A percentile compares a stretch with the other conserved stretches of the same genome.
These are phyloP conservation scores for Cyclotella choctawhatcheeana DNA, from an alignment of 108 stramenopile genomes.

Conservation along the genomic window DNA sequence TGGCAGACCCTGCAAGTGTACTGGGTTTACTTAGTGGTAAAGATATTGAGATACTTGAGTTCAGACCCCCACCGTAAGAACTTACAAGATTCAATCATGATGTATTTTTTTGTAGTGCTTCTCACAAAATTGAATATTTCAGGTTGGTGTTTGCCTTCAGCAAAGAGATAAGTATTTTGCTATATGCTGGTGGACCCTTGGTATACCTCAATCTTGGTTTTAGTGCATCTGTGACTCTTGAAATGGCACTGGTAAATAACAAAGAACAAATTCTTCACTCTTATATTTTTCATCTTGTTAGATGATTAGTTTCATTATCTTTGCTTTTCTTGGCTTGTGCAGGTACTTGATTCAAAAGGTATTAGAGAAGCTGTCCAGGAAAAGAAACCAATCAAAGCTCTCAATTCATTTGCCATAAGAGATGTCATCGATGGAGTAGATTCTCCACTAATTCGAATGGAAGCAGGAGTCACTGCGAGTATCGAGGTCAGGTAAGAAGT, in stretches of 20 bases:
- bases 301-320: not conserved
- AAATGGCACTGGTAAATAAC: constrained; percentile 9
- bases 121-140: too few relatives aligned
- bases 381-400: constrained; percentile 33
- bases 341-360: constrained; percentile 37
- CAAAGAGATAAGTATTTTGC: constrained; percentile 2
- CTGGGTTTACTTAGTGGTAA: constrained; percentile 22
- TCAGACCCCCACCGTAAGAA: constrained; percentile 19
- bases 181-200: constrained; percentile 10
- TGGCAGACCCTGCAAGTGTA: constrained; percentile 21
- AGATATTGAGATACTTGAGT: constrained; percentile 35
- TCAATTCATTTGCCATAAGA: constrained; percentile 46
- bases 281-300: not conserved
- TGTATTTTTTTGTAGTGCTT: too few relatives aligned
- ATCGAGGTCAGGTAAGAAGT: constrained; percentile 17
- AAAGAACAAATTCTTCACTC: too few relatives aligned
- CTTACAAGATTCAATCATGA: too few relatives aligned
- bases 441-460: constrained; percentile 26
- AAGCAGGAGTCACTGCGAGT: constrained; percentile 23
- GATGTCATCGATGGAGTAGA: constrained; percentile 49
- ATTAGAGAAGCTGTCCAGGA: constrained; percentile 34
- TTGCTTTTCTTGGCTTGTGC: not conserved
- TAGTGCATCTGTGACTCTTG: constrained; percentile 20
- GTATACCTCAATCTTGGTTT: constrained; percentile 26
- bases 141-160: constrained; percentile 33